phyloP scores from a whole-genome alignment of 768 basidiomycete genomes.

The Leucosporidium yakuticum region DNA sequence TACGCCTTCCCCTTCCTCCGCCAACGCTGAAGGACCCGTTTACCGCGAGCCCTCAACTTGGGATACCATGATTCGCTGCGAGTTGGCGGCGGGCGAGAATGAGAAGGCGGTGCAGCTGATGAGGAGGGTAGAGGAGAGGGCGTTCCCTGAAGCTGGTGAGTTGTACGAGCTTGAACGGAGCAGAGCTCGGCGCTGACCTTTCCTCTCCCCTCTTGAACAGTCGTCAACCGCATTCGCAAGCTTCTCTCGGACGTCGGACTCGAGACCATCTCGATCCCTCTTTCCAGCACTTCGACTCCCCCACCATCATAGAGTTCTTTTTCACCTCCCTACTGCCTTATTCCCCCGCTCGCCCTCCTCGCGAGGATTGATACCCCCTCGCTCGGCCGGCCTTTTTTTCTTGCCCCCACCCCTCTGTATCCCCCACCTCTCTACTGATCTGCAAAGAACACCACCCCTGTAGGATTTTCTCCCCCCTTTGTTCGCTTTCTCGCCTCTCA shows the following conservation, averaged over 20 bases:
- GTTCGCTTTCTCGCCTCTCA: no score
- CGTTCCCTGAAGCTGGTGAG: constrained; percentile 36
- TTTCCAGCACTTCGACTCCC: not conserved
- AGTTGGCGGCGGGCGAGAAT: constrained; percentile 70
- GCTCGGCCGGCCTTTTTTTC: no score
- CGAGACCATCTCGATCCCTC: constrained; percentile 6
- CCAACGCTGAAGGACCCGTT: constrained; percentile 56
- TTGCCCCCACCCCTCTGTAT: no score
- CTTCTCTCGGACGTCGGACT: constrained; percentile 24
- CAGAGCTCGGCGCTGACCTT: not conserved
- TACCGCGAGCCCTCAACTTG: constrained; percentile 91
- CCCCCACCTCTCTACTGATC: no score
- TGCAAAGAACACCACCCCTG: no score
- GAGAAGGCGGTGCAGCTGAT: constrained; percentile 64
- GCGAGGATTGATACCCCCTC: no score
- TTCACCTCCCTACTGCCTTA: no score
- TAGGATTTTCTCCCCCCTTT: no score
- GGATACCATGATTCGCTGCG: constrained; percentile 92
- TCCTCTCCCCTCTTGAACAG: not conserved
- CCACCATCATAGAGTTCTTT: no score
- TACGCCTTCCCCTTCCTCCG: constrained; percentile 29
- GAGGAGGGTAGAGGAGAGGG: constrained; percentile 41
- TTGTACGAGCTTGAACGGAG: not conserved
- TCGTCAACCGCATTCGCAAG: constrained; percentile 23
- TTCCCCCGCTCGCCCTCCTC: no score